Base-by-base conservation (phyloP, 108 stramenopile genomes). In the Nitzschia putrida region DNA sequence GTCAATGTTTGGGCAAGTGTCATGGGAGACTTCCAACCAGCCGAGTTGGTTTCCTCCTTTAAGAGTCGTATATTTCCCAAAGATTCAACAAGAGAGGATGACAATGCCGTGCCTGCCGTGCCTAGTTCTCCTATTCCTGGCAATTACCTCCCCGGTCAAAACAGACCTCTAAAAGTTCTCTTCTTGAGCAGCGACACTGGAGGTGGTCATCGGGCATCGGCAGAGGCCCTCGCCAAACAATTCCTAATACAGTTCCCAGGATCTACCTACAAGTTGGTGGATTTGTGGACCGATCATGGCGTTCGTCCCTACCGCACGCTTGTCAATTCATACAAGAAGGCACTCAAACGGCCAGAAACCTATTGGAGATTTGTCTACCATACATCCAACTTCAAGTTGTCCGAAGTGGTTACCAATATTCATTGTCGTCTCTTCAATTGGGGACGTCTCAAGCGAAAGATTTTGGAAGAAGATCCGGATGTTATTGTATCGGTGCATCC, bases 151-250 rank as follows among this genome's bases (percentile, higher is more conserved):
- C 29, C 29, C 1, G 29, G 29, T 34, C 29, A 69, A 0, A 69
- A 53, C 39, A 43, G 74, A 39, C 88, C 89, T 18, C 65, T 91
- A 23, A 91, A 88, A 56, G 81, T 98, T 26, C 74, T 98, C 37
- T 96, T 98, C 69, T 74, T 98, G 16, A 95, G 95, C 47, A 81
- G 88, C 34, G 98, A 98, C 81, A 98, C 98, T 0, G 98, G 98
- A n/a, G 98, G 98, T 14, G 98, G 98, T n/a, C 98, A 98, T 68
- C 75, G 97, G 53, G 98, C 98, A 14, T 95, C 93, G 12, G 94
- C 97, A 21, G 91, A 95, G 69, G 87, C 95, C 13, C 80, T 98
- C n/a, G 93, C 87, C 16, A 88, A 85, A 52, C 88, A 97, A 43
- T 92, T 98, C 64, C 73, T 88, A 8, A 69, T 81, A 18, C 88